Conservation (phyloP, 169 alveolate species). For the Theileria parva region DNA sequence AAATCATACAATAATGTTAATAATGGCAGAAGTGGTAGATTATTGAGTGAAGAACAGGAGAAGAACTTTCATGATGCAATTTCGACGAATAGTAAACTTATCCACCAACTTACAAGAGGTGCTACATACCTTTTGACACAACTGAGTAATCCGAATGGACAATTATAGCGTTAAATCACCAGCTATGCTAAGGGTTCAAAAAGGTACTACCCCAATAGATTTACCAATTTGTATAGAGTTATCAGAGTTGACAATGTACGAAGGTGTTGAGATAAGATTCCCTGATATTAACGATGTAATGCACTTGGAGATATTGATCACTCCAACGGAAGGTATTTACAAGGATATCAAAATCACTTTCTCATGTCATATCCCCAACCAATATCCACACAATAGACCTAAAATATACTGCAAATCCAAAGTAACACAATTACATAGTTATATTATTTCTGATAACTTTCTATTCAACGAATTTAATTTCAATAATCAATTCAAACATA, state of each 20-base stretch:
- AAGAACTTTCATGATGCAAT: constrained; percentile 32
- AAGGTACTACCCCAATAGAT: background rate
- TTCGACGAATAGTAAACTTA: constrained; percentile 30
- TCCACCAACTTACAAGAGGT: constrained; percentile 46
- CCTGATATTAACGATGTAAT: constrained; percentile 48
- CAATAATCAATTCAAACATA: background rate
- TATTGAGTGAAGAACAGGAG: constrained; percentile 38
- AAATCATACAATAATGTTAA: background rate
- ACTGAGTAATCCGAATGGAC: constrained; percentile 3
- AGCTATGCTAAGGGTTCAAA: constrained; percentile 23
- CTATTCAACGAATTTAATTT: background rate
- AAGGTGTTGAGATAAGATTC: constrained; percentile 39
- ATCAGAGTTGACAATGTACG: constrained; percentile 37
- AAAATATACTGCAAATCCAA: constrained; percentile 32
- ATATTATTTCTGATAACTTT: background rate
- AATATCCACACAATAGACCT: constrained; percentile 56
- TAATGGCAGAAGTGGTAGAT: constrained; percentile 8
- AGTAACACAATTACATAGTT: constrained; percentile 16
- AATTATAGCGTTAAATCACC: background rate
- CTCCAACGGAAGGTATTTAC: constrained; percentile 54
- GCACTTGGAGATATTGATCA: constrained; percentile 34
- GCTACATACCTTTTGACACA: constrained; percentile 27
- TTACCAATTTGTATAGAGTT: constrained; percentile 20
- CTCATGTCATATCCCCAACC: constrained; percentile 35
- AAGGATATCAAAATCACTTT: constrained; percentile 31